Conservation (phyloP, 140 eudicot genomes). For the Ambrosia hybrid region DNA sequence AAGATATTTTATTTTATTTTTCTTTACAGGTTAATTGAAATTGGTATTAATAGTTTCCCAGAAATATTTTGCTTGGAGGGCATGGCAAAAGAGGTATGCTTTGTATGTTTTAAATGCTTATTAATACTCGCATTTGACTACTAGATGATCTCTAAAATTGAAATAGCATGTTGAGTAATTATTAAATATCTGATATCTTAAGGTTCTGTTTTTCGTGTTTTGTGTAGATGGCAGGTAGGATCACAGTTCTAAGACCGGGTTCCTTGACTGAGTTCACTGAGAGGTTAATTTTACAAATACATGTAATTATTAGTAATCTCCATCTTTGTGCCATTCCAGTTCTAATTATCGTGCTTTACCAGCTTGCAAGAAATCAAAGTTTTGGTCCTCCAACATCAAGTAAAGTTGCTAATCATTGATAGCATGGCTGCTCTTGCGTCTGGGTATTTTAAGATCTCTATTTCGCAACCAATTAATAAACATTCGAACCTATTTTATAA, state of each 20-base stretch:
- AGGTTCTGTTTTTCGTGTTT: background rate
- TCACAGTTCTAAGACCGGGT: slow-evolving; percentile 71
- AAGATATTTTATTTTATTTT: background rate
- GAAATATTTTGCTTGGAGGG: slow-evolving; percentile 71
- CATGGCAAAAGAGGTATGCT: slow-evolving; percentile 70
- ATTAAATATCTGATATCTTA: background rate
- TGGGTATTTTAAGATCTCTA: slow-evolving; percentile 38
- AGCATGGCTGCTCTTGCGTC: slow-evolving; percentile 91
- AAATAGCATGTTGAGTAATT: background rate
- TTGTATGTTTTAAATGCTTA: background rate
- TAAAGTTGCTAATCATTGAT: slow-evolving; percentile 78
- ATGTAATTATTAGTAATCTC: background rate
- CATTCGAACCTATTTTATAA: background rate
- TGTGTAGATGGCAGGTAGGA: slow-evolving; percentile 91
- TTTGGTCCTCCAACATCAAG: slow-evolving; percentile 60
- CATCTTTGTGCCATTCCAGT: background rate
- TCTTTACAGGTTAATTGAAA: slow-evolving; percentile 67
- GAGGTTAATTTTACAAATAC: slow-evolving; percentile 37
- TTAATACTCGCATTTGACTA: background rate
- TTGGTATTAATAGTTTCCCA: slow-evolving; percentile 77
- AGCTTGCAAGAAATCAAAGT: slow-evolving; percentile 90
- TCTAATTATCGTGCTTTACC: slow-evolving; percentile 13
- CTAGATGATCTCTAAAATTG: background rate
- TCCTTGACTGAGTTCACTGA: slow-evolving; percentile 75
- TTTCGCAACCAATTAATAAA: background rate